Base-by-base conservation (phyloP, 305 asterid species). In the Lippia alba region DNA sequence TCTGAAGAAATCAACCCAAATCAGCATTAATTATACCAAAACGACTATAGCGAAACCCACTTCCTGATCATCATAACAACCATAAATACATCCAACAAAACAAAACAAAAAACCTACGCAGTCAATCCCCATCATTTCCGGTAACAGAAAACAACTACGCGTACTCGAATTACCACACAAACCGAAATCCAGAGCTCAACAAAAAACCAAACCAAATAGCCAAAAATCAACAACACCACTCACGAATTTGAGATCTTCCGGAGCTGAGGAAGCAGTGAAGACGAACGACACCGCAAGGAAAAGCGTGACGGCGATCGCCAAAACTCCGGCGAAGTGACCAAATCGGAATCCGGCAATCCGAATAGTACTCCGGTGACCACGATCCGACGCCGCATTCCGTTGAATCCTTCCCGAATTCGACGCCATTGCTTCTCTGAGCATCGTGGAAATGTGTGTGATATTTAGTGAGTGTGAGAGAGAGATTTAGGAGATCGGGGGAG, bases 201-300 rank as follows among this genome's bases (percentile, higher is more conserved):
- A 48, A 30, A 18, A 66, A 41, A 63, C 16, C 4, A 16, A 44
- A 53, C 36, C 40, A 20, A 16, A 33, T 9, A 11, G 32, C 19
- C 12, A 30, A 20, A 51, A 63, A 44, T 2, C 10, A 18, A 34
- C 16, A 59, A 39, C 4, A 17, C 57, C 11, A 73, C 91, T 76
- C 50, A 91, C 93, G 39, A 57, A 63, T 68, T 72, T 19, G 71
- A 74, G 86, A 81, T 85, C 86, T 70, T 83, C 67, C 9, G 86
- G 77, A 70, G 64, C 62, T 55, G 89, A 76, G 24, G 87, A 72
- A 48, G 87, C 60, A 30, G 85, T 44, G 73, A 74, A 74, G 70
- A 85, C 74, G 60, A 83, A 60, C 36, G 87, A 79, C 58, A 67
- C 55, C 14, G 83, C n/a, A 48, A 85, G 62, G 66, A 82, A 70